phyloP scores from a whole-genome alignment of 2,329 filamentous ascomycete genomes.

The Pestalotiopsis sp. region DNA sequence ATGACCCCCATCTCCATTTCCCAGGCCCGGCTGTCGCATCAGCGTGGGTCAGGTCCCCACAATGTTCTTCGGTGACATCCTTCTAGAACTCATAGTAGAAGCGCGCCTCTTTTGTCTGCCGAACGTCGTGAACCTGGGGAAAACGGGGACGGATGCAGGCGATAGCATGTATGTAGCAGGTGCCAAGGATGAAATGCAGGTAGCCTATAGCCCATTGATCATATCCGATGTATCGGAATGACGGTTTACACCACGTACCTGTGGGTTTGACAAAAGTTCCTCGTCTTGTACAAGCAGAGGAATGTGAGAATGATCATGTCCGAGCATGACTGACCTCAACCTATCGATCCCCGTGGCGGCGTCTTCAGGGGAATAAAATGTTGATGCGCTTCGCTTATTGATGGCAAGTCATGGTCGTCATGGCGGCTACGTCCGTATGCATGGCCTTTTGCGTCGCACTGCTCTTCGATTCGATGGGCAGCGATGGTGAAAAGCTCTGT shows the following conservation, averaged over 20 bases:
- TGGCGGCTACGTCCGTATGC: background rate
- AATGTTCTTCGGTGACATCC: slow-evolving; percentile 8
- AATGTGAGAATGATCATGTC: too few species aligned
- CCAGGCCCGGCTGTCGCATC: slow-evolving; percentile 9
- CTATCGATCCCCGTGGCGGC: too few species aligned
- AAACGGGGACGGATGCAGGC: background rate
- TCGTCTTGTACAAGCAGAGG: too few species aligned
- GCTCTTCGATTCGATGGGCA: background rate
- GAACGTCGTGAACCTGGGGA: slow-evolving; percentile 6
- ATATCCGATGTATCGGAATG: background rate
- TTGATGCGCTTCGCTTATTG: too few species aligned
- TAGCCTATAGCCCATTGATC: background rate
- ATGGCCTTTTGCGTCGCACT: background rate
- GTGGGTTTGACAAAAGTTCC: background rate
- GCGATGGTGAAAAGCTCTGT: slow-evolving; percentile 17
- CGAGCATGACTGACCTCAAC: too few species aligned
- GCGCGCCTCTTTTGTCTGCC: slow-evolving; percentile 2
- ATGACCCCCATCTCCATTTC: background rate
- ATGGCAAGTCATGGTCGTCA: background rate
- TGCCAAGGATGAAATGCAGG: slow-evolving; percentile 3
- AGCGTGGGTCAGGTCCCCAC: background rate
- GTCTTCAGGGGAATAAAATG: too few species aligned
- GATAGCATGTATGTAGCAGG: background rate
- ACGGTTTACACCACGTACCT: background rate
- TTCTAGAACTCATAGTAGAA: slow-evolving; percentile 10